Conservation (phyloP, 164 flowering plant species). For the Chloranthus sessilifolius region DNA sequence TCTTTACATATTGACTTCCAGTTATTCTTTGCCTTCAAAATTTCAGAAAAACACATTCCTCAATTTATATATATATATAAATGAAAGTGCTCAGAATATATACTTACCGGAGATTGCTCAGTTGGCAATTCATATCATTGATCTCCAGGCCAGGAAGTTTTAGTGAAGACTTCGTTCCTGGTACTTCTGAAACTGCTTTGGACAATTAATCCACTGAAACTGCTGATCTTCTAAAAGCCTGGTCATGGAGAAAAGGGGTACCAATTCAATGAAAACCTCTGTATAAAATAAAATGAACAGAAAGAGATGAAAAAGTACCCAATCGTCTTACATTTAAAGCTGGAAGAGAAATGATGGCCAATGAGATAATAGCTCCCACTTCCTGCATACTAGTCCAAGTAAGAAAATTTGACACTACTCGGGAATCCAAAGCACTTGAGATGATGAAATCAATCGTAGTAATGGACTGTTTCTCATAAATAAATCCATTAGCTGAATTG, state of each 20-base stretch:
- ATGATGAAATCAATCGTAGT: no score
- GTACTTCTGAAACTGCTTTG: conserved; percentile 28
- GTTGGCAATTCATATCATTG: conserved; percentile 25
- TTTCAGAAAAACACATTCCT: conserved; percentile 4
- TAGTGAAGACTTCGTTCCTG: conserved; percentile 26
- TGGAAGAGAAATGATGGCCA: conserved; percentile 24
- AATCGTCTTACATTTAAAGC: conserved; percentile 16
- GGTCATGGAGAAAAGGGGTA: background rate
- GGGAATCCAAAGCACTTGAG: background rate
- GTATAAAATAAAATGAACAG: background rate
- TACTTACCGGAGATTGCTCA: conserved; percentile 22
- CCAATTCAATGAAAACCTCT: background rate
- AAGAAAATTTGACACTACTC: background rate
- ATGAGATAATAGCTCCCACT: conserved; percentile 19
- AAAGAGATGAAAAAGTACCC: background rate
- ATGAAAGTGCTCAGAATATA: no score
- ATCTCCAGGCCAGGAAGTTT: conserved; percentile 31
- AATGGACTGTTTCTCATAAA: no score
- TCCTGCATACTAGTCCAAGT: conserved; percentile 17
- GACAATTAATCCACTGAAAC: conserved; percentile 21
- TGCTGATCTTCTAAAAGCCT: conserved; percentile 23
- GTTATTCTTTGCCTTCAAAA: conserved; percentile 27
- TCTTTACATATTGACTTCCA: conserved; percentile 15
- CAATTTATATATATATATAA: background rate
- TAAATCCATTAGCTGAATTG: no score